Evolutionary conservation across 495 filamentous ascomycete species (phyloP).

Genomic region (Pyrenopolyporus hunteri): DNA sequence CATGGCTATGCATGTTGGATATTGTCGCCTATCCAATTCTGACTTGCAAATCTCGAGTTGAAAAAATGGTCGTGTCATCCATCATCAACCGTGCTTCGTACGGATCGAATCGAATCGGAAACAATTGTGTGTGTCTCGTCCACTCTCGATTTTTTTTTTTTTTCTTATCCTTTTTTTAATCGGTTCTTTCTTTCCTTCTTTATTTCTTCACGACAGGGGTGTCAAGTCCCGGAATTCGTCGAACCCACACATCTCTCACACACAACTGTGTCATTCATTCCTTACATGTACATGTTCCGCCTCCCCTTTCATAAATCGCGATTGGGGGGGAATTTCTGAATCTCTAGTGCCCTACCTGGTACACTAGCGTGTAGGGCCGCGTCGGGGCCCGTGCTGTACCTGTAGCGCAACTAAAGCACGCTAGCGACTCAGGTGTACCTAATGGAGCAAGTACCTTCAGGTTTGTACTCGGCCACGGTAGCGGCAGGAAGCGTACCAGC

Average conservation of each 20-base stretch:
- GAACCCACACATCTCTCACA: constrained; percentile 39
- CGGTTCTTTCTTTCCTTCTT: not conserved
- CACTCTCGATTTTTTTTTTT: too few relatives aligned
- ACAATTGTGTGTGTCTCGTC: too few relatives aligned
- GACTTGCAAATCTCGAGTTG: too few relatives aligned
- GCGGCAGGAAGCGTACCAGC: constrained; percentile 1
- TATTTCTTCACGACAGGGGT: not conserved
- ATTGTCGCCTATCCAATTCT: too few relatives aligned
- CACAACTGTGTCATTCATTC: constrained; percentile 39
- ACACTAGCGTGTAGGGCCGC: constrained; percentile 29
- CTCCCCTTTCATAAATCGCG: constrained; percentile 36
- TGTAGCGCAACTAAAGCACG: constrained; percentile 38
- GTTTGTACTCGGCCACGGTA: not conserved
- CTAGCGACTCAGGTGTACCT: constrained; percentile 32
- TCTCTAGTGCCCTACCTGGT: constrained; percentile 38
- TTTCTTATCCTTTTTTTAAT: too few relatives aligned
- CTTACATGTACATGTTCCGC: constrained; percentile 15
- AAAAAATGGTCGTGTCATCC: too few relatives aligned
- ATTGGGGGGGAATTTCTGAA: constrained; percentile 31
- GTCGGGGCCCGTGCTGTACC: constrained; percentile 28
- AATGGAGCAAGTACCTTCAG: constrained; percentile 28
- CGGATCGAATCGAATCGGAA: not conserved
- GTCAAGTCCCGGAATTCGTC: not conserved
- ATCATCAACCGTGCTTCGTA: not conserved
- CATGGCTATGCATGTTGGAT: too few relatives aligned